Conservation (phyloP, 352 stramenopile genomes). For the Phytopythium ostracodes region DNA sequence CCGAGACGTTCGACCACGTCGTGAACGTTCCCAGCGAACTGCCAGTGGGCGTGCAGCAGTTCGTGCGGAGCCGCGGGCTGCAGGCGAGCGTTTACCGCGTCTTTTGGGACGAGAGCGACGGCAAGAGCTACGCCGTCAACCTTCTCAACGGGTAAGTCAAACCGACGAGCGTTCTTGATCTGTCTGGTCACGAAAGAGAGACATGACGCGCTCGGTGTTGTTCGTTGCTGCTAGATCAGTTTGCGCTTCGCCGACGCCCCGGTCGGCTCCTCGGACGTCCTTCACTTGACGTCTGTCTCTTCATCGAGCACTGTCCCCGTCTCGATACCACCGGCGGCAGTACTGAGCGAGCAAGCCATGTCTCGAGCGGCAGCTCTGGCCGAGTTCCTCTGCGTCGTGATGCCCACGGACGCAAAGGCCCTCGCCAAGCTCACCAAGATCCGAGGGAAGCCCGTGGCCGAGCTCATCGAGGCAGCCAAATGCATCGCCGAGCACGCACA, state of each 20-base stretch:
- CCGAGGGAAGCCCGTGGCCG: constrained; percentile 43
- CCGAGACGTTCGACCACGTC: constrained; percentile 49
- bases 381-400: constrained; percentile 35
- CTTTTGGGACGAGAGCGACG: constrained; percentile 45
- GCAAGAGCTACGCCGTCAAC: constrained; percentile 68
- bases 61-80: constrained; percentile 60
- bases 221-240: constrained; percentile 27
- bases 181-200: neutral
- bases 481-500: constrained; percentile 65
- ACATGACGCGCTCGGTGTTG: neutral
- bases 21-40: constrained; percentile 53
- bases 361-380: constrained; percentile 18
- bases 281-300: neutral
- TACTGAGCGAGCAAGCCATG: constrained; percentile 28
- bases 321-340: constrained; percentile 9
- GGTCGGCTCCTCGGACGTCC: neutral
- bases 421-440: constrained; percentile 45
- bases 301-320: neutral
- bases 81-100: constrained; percentile 71
- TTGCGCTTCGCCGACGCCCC: constrained; percentile 24
- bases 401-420: constrained; percentile 27
- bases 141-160: constrained; percentile 64
- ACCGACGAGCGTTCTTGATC: neutral
- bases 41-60: constrained; percentile 63
- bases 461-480: constrained; percentile 41